A percentile compares a stretch with the other conserved stretches of the same genome.
Evolutionary conservation across 176 grass and related monocot species (phyloP).

Genomic region (Triticum dicoccoides): DNA sequence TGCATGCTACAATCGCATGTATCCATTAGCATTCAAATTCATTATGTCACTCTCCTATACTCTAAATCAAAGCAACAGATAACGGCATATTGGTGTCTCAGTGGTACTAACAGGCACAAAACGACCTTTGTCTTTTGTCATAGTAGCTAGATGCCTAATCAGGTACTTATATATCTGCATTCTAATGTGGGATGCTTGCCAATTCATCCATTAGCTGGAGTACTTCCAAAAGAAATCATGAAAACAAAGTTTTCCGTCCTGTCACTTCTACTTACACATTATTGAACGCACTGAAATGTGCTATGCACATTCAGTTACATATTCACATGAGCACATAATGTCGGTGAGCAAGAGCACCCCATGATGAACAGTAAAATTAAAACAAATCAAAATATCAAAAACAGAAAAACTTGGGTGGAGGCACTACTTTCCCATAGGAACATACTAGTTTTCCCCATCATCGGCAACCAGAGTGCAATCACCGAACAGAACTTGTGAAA

Average conservation of each 20-base stretch:
- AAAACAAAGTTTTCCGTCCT: not conserved
- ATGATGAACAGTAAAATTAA: too few relatives aligned
- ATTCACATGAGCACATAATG: not conserved
- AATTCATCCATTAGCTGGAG: slow-evolving; percentile 33
- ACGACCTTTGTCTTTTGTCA: too few relatives aligned
- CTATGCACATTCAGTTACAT: not conserved
- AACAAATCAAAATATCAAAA: too few relatives aligned
- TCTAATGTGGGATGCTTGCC: slow-evolving; percentile 40
- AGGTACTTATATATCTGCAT: slow-evolving; percentile 21
- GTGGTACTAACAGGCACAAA: not conserved
- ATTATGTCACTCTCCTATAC: not conserved
- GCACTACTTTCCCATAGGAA: not conserved
- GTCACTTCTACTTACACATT: slow-evolving; percentile 19
- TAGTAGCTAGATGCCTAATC: not conserved
- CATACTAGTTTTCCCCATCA: too few relatives aligned
- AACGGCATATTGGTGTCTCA: too few relatives aligned
- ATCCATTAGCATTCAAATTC: not conserved
- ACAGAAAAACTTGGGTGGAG: too few relatives aligned
- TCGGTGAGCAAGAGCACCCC: not conserved
- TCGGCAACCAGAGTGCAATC: too few relatives aligned
- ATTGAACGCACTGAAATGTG: not conserved
- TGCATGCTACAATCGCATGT: too few relatives aligned
- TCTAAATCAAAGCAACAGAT: not conserved
- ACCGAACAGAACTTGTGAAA: too few relatives aligned
- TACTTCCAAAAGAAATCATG: slow-evolving; percentile 28